Evolutionary conservation across 1,139 yeast genomes (phyloP).

Genomic region (Suhomyces guaymorum): DNA sequence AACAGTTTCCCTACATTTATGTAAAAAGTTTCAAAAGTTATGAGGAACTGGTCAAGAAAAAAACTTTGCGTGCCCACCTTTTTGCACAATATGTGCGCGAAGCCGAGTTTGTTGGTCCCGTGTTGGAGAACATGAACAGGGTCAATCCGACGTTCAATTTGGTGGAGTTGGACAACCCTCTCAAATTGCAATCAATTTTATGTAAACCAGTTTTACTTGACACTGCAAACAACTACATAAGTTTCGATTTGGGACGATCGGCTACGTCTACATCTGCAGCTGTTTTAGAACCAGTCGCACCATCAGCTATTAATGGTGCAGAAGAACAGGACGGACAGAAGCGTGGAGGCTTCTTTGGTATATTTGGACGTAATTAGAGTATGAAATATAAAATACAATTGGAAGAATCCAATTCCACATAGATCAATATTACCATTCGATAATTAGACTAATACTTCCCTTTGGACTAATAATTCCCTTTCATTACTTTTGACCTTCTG

Average conservation of each 20-base stretch:
- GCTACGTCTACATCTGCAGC: constrained; percentile 12
- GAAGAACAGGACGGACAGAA: constrained; percentile 29
- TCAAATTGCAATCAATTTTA: constrained; percentile 54
- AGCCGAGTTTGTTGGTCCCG: constrained; percentile 12
- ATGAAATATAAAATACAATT: no score
- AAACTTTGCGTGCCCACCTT: constrained; percentile 46
- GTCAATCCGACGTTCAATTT: constrained; percentile 46
- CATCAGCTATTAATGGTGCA: constrained; percentile 4
- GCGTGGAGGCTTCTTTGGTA: constrained; percentile 46
- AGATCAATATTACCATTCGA: no score
- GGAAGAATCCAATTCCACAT: no score
- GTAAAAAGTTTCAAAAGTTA: constrained; percentile 32
- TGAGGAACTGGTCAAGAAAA: constrained; percentile 26
- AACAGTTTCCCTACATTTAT: constrained; percentile 39
- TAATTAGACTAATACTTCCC: no score
- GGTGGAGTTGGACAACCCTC: constrained; percentile 47
- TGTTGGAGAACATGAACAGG: constrained; percentile 53
- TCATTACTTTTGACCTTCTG: no score
- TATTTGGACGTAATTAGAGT: constrained; percentile 32
- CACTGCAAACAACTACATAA: constrained; percentile 79
- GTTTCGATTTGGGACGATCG: constrained; percentile 36
- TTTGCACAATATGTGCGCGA: constrained; percentile 50
- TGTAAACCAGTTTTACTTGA: constrained; percentile 91
- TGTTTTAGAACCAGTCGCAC: constrained; percentile 5
- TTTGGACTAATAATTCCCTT: no score